These are phyloP conservation scores for Morella rubra DNA, from an alignment of 306 rosid species.

Conservation along the genomic window DNA sequence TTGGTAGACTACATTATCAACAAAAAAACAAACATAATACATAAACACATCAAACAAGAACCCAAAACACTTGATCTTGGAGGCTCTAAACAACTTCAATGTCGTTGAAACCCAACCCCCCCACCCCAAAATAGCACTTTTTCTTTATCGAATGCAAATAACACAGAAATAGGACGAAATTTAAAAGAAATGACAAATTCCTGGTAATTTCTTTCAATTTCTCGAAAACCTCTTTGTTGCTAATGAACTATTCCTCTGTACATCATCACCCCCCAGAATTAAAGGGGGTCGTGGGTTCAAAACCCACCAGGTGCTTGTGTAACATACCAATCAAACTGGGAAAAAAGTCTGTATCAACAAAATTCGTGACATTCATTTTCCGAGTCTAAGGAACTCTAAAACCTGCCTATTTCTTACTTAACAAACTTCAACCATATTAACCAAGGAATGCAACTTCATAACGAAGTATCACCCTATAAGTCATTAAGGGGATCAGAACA, in stretches of 20 bases:
- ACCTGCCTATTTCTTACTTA: not conserved
- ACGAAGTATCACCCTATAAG: not conserved
- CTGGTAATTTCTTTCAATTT: not conserved
- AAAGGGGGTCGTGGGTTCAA: not conserved
- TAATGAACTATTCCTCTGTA: not conserved
- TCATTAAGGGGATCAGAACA: not conserved
- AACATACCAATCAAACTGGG: not conserved
- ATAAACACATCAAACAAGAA: not conserved
- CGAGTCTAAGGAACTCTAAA: not conserved
- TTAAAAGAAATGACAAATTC: not conserved
- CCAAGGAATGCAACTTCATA: not conserved
- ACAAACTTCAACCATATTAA: not conserved
- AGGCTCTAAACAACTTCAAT: not conserved
- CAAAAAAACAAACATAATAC: conserved; percentile 9
- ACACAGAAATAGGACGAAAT: not conserved
- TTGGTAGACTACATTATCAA: not conserved
- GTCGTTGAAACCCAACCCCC: not conserved
- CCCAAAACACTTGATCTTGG: conserved; percentile 9
- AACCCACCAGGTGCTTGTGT: not conserved
- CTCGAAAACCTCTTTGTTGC: not conserved
- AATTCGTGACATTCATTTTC: not conserved
- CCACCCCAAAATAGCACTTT: not conserved
- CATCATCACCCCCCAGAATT: not conserved
- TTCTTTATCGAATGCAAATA: not conserved
- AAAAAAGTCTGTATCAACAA: not conserved